Base-by-base conservation (phyloP, 2,329 filamentous ascomycete species). In the Stemphylium vesicarium region DNA sequence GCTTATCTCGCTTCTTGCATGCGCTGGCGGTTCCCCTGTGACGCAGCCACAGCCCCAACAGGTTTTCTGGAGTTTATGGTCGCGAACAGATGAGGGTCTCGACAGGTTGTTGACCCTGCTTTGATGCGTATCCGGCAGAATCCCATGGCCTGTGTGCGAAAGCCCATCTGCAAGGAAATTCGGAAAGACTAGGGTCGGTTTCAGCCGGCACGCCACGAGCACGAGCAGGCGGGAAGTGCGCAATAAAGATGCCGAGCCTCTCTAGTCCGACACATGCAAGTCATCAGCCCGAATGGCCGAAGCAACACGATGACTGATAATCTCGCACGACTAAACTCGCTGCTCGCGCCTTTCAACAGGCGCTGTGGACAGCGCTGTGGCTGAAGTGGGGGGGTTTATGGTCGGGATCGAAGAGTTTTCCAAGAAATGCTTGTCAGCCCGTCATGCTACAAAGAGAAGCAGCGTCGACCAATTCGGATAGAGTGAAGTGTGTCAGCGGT, bases 401-500 rank as follows among this genome's bases (percentile, higher is more conserved):
- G 26, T 11, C 26, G 26, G 18, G 9, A 24, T 26, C 8, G 38
- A 49, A 40, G 29, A 49, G 20, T 32, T 49, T 35, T 16, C 35
- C 49, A 37, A 38, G 22, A 36, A 36, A 46, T 38, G 40, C 47
- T 42, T 39, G 35, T 55, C 31, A 50, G 42, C 32, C 33, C 29
- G 31, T 43, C 40, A 45, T 26, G 52, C 46, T 35, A 35, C 45
- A 54, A 39, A 24, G 26, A 39, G 51, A 38, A 43, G 39, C 12
- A 37, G 33, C 33, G 16, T 32, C 8, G 41, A 44, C 51, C 33
- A n/a, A 54, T 44, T 31, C 33, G 51, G 51, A 50, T 13, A 20
- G 18, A 43, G 46, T 20, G 10, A 35, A 29, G 29, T 50, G 51
- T 50, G 55, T 54, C 55, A 51, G 55, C 55, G 32, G 35, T 24